Base-by-base conservation (phyloP, 169 alveolate species). In the Cystoisospora suis region DNA sequence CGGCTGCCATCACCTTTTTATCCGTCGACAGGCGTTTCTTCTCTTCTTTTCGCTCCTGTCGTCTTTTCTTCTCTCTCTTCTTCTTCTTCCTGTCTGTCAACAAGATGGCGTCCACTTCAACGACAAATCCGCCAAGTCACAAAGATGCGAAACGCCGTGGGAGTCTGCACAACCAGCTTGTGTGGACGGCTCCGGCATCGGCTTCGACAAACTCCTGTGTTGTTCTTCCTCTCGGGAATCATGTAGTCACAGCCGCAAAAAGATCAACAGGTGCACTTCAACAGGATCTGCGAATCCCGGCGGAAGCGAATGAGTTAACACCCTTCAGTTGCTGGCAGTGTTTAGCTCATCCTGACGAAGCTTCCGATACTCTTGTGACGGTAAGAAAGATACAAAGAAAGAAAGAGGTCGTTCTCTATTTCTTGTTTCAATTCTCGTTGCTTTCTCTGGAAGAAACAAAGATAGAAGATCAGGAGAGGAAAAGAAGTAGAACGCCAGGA, bases 311-410 rank as follows among this genome's bases (percentile, higher is more conserved):
- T 38, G 45, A 72, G 29, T 53, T 36, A 29, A 38, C 6, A 5
- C 83, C 42, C 58, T 72, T 72, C 56, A 38, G 83, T 32, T 72
- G 83, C 34, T 40, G 46, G 83, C 15, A 72, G 45, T 72, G 83
- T 17, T 38, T 72, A 5, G 53, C 83, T 4, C 83, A 72, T 20
- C 83, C 83, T 20, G 83, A 72, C n/a, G 83, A 38, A 9, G 83
- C 83, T 27, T 46, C 58, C 32, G 83, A 72, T 4, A 38, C 42
- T 20, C 56, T 40, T 38, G 34, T 72, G 36, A 38, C 53, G 56
- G 83, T 72, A 17, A 72, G 83, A 65, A 65, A 9, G 20, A 29
- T 4, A 4, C 23, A 65, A 65, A n/a, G 7, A 3, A 12, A 53
- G 61, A 53, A 20, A 20, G 20, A 53, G 61, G n/a, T n/a, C n/a